Evolutionary conservation across 352 stramenopile species (phyloP), one percentile per base, ranked within the genome.

Genomic region (Phytophthora lateralis): DNA sequence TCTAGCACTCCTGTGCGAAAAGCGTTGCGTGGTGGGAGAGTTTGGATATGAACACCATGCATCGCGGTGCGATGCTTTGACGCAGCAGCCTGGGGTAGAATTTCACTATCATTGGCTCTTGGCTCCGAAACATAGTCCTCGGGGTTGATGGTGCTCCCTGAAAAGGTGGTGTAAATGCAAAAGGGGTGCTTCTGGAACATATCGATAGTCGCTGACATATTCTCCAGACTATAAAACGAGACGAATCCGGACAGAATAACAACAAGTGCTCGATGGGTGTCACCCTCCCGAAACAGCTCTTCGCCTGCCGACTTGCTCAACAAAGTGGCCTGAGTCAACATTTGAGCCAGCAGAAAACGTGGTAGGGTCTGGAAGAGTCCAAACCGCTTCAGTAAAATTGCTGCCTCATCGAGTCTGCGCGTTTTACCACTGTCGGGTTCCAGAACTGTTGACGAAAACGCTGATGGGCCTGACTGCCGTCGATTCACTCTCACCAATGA

Each of bases 181-280:
- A 90, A 88, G 3, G 76, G 48, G 58, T 90, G 80, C 0, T 77
- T 64, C 24, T 80, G 73, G 20, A 90, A 83, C 80, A 90, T 88
- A 17, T 88, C 80, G 21, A 78, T 42, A 6, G 76, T 76, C n/a
- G 66, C 63, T 2, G 69, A 64, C 66, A 87, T 82, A 55, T 86
- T 64, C 21, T 90, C 78, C n/a, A 84, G 62, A 14, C 78, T 86
- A 55, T 88, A 90, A 10, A 90, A 75, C 7, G 74, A 77, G 15
- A 87, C 15, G 26, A 87, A 88, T 2, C 80, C 80, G 2, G 66
- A 70, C 8, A 87, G 54, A n/a, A 88, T n/a, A 0, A 79, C 54
- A 8, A 88, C 68, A 6, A 90, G 65, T 7, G 59, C 55, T 26
- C 52, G 56, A 2, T 66, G 62, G 10, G 45, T 32, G 6, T 82